Conservation (phyloP, 208 protist species). For the Trichomonas gallinae region DNA sequence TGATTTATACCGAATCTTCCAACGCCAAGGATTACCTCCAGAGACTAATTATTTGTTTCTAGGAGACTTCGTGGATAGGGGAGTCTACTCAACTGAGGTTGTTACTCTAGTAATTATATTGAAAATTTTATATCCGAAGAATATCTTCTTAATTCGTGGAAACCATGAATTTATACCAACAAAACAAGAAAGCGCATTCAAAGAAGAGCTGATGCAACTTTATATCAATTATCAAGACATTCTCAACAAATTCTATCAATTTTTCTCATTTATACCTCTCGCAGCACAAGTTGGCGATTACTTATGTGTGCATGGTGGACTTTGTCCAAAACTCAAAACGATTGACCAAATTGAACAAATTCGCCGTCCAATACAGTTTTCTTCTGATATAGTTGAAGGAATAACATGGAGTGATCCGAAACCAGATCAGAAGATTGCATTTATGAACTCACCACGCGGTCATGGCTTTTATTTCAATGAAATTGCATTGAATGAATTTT, state of each 20-base stretch:
- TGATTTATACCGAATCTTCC: background rate
- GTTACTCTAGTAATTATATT: background rate
- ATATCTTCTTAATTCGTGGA: background rate
- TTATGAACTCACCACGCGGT: background rate
- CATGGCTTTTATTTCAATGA: background rate
- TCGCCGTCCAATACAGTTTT: background rate
- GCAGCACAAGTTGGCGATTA: background rate
- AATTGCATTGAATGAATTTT: background rate
- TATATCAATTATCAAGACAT: background rate
- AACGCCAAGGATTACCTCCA: background rate
- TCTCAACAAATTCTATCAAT: background rate
- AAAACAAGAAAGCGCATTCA: background rate
- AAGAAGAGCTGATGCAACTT: background rate
- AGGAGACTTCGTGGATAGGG: background rate
- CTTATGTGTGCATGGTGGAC: background rate
- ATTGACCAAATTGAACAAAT: background rate
- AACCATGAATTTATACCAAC: background rate
- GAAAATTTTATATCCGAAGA: background rate
- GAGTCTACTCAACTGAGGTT: background rate
- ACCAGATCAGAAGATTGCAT: background rate
- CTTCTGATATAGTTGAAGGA: background rate
- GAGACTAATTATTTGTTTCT: background rate
- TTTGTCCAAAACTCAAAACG: background rate
- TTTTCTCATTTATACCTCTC: background rate
- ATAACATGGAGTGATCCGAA: background rate